These are phyloP conservation scores for Chrysopogon serrulatus DNA, from an alignment of 176 grass and related monocot species.

Conservation along the genomic window DNA sequence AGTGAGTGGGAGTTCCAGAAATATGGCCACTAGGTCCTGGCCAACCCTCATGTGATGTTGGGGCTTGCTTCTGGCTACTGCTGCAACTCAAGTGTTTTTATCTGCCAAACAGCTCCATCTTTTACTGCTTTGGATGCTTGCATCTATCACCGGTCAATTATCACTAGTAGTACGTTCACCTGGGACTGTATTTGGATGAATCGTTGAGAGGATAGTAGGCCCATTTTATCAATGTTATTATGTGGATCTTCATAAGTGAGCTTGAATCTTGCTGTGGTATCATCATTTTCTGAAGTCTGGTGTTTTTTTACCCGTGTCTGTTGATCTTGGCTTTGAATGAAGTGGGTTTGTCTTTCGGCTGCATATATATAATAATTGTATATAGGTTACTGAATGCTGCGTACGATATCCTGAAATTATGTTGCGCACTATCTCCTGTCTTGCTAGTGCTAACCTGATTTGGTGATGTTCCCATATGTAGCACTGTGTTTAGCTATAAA, in stretches of 20 bases:
- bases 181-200: slow-evolving; percentile 6
- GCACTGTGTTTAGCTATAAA: neutral
- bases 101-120: neutral
- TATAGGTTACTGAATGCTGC: neutral
- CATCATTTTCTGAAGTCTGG: neutral
- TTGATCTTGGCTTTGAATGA: neutral
- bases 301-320: neutral
- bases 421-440: neutral
- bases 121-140: slow-evolving; percentile 21
- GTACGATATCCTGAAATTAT: neutral
- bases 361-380: neutral
- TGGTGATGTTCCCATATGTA: neutral
- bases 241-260: neutral
- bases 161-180: neutral
- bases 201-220: neutral
- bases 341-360: neutral
- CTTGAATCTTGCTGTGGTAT: slow-evolving; percentile 8
- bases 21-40: slow-evolving; percentile 74
- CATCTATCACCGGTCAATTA: neutral
- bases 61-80: slow-evolving; percentile 11
- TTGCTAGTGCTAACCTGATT: neutral
- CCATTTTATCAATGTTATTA: neutral
- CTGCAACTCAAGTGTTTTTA: neutral
- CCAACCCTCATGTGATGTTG: neutral
- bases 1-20: slow-evolving; percentile 99